A percentile compares a stretch with the other conserved stretches of the same genome.
Evolutionary conservation across 1,284 basidiomycete genomes (phyloP).

Genomic region (Cutaneotrichosporon sp.): DNA sequence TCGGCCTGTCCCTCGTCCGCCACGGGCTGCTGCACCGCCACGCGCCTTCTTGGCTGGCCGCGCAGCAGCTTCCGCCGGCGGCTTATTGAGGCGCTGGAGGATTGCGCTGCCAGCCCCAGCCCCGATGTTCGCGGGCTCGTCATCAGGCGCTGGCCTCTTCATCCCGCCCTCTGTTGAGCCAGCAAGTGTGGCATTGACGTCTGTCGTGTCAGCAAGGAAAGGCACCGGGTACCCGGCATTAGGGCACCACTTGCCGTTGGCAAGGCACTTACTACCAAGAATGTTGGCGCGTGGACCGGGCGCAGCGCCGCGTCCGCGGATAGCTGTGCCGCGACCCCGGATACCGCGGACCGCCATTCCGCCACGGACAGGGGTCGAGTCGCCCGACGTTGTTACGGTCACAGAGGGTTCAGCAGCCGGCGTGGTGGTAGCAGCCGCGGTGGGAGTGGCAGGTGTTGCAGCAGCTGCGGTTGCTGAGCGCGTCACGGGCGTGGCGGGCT

Average conservation of each 20-base stretch:
- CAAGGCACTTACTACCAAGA: constrained; percentile 14
- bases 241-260: constrained; percentile 25
- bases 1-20: constrained; percentile 22
- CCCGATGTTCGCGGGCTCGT: constrained; percentile 3
- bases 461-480: constrained; percentile 16
- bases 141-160: constrained; percentile 26
- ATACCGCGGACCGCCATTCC: constrained; percentile 6
- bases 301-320: constrained; percentile 17
- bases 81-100: constrained; percentile 16
- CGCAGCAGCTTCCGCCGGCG: constrained; percentile 4
- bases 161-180: constrained; percentile 5
- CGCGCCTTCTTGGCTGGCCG: constrained; percentile 23
- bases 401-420: background rate
- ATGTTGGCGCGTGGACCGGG: constrained; percentile 13
- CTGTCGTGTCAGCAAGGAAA: constrained; percentile 26
- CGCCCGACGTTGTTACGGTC: background rate
- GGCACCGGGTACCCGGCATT: constrained; percentile 16
- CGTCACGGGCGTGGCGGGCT: constrained; percentile 22
- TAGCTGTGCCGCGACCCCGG: constrained; percentile 13
- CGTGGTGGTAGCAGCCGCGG: background rate
- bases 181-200: constrained; percentile 45
- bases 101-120: constrained; percentile 17
- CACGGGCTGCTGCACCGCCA: constrained; percentile 11
- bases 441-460: constrained; percentile 11
- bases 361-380: background rate